phyloP scores from a whole-genome alignment of 371 early-diverging fungal genomes.

The Batkoa obscura region DNA sequence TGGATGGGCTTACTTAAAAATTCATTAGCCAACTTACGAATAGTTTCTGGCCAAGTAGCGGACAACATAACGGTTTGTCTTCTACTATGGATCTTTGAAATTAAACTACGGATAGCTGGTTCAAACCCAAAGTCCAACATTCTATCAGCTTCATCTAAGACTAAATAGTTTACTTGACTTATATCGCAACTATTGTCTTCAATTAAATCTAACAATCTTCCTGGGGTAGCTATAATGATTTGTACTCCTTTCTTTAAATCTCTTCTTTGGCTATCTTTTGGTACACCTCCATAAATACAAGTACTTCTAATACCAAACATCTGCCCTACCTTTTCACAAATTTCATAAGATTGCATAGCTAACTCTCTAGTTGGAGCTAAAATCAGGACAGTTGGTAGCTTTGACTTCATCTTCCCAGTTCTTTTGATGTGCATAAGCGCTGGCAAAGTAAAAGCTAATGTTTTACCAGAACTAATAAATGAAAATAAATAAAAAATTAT shows the following conservation, averaged over 20 bases:
- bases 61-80: constrained; percentile 84
- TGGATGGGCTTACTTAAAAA: constrained; percentile 72
- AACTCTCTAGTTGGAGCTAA: constrained; percentile 92
- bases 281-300: constrained; percentile 58
- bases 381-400: constrained; percentile 50
- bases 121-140: constrained; percentile 90
- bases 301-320: constrained; percentile 49
- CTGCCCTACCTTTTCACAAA: constrained; percentile 39
- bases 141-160: constrained; percentile 92
- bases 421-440: constrained; percentile 43
- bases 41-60: constrained; percentile 53
- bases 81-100: constrained; percentile 26
- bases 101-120: constrained; percentile 66
- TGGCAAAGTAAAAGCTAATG: constrained; percentile 88
- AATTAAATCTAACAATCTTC: constrained; percentile 81
- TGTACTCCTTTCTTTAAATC: constrained; percentile 44
- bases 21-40: constrained; percentile 65
- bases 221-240: constrained; percentile 87
- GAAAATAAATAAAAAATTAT: neutral
- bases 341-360: constrained; percentile 78
- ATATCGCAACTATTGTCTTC: constrained; percentile 53
- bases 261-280: constrained; percentile 41
- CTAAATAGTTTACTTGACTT: constrained; percentile 52
- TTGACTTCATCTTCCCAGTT: constrained; percentile 11
- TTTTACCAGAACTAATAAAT: constrained; percentile 59